Base-by-base conservation (phyloP, 2,329 filamentous ascomycete species). In the Alternaria consortialis region DNA sequence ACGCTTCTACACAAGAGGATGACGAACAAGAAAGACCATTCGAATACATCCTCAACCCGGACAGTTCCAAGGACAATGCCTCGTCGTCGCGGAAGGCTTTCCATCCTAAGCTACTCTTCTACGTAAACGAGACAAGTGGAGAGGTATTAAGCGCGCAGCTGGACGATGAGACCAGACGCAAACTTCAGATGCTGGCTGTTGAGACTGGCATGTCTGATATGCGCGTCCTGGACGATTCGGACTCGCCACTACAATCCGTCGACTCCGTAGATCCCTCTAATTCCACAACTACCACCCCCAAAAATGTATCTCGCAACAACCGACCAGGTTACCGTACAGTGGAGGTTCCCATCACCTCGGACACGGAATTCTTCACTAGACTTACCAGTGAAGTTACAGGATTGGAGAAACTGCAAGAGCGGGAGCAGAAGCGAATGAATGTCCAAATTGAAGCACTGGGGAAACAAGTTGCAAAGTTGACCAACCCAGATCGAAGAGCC, bases 361-460 rank as follows among this genome's bases (percentile, higher is more conserved):
- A 95, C 71, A 84, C 85, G 20, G 87, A 93, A 73, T 97, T 97
- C 77, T 96, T 97, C 77, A 85, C 87, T 29, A 87, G 91, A 40
- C 84, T 97, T 7, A 88, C 91, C 70, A 86, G 83, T 43, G 91
- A 94, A 73, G 85, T 96, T 15, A 85, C 84, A 23, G 86, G 86
- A 44, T 82, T 97, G 3, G 91, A 92, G 65, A 81, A 82, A 0
- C 81, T 96, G 4, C 91, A 94, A 64, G 81, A 83, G 37, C 80
- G 85, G 43, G 91, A 96, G 74, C 85, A 90, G 69, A 81, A 83
- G 60, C 83, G 84, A 42, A 85, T 97, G 72, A 86, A 85, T 46
- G 74, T 77, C 5, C 85, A 92, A 60, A 90, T 96, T 53, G 80
- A 83, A 27, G 79, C 82, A 7, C 83, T 97, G 0, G 90, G 91